These are phyloP conservation scores for Russula griseocarnosa DNA, from an alignment of 768 basidiomycete genomes.

Conservation along the genomic window DNA sequence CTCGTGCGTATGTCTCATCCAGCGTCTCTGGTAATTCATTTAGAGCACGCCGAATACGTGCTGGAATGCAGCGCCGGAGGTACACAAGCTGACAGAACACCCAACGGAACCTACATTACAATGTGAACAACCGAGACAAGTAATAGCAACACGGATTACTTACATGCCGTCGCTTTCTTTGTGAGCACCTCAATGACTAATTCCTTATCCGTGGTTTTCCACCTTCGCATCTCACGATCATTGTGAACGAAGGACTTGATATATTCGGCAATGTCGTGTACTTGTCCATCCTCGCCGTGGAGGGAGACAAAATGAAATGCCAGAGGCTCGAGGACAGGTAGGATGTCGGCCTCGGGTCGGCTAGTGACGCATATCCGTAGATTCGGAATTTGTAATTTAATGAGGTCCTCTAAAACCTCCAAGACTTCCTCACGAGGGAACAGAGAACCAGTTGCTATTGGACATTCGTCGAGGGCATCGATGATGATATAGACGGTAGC, in stretches of 20 bases:
- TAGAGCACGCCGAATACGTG: background rate
- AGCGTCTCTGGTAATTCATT: background rate
- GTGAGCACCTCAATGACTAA: slow-evolving; percentile 2
- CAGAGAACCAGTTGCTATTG: background rate
- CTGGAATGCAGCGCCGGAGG: background rate
- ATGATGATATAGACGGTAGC: background rate
- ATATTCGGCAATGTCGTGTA: background rate
- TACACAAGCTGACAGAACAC: slow-evolving; percentile 1
- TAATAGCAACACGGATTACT: background rate
- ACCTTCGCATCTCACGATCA: background rate
- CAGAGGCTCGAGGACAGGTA: background rate
- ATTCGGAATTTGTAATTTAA: background rate
- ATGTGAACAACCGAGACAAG: background rate
- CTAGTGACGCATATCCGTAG: slow-evolving; percentile 7
- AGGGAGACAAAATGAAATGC: background rate
- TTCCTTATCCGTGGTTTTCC: background rate
- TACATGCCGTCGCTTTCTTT: slow-evolving; percentile 5
- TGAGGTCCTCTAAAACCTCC: background rate
- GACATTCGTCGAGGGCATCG: slow-evolving; percentile 13
- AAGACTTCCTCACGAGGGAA: slow-evolving; percentile 1
- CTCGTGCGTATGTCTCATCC: slow-evolving; percentile 1
- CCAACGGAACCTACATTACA: slow-evolving; percentile 7
- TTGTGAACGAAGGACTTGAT: background rate
- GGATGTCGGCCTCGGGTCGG: slow-evolving; percentile 10
- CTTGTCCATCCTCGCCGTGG: background rate